A percentile compares a stretch with the other conserved stretches of the same genome.
Evolutionary conservation across 2,329 filamentous ascomycete species (phyloP).

Genomic region (Scopulariopsis brevicaulis): DNA sequence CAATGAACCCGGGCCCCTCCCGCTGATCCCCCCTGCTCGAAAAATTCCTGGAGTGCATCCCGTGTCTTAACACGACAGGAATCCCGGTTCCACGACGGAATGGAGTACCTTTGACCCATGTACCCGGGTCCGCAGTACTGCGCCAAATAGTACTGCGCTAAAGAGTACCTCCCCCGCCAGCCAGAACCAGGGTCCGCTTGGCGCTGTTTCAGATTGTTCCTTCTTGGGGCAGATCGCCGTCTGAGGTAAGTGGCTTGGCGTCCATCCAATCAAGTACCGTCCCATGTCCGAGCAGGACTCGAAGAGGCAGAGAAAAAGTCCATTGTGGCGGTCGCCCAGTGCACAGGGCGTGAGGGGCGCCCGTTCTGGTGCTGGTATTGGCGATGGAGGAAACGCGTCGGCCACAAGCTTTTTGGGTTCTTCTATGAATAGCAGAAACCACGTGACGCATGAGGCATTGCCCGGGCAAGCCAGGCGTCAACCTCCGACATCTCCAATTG

Average conservation of each 20-base stretch:
- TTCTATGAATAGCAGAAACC: background rate
- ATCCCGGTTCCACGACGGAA: background rate
- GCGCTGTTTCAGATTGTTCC: background rate
- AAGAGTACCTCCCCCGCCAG: background rate
- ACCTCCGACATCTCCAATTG: background rate
- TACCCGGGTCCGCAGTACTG: background rate
- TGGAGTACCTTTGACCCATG: background rate
- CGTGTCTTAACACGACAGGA: background rate
- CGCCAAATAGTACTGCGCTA: background rate
- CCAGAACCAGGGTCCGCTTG: background rate
- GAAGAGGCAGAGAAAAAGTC: background rate
- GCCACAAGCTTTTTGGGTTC: too few relatives aligned
- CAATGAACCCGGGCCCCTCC: background rate
- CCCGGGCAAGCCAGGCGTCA: background rate
- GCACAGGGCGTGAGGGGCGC: background rate
- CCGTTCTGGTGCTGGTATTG: too few relatives aligned
- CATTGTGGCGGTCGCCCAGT: background rate
- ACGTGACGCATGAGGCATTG: background rate
- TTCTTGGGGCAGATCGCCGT: background rate
- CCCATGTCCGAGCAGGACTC: background rate
- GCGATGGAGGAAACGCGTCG: background rate
- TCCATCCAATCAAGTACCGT: background rate
- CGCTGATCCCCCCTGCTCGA: background rate
- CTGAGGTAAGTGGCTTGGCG: background rate
- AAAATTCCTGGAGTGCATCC: background rate